Evolutionary conservation across 352 stramenopile species (phyloP).

Genomic region (Phytophthora hibernalis): DNA sequence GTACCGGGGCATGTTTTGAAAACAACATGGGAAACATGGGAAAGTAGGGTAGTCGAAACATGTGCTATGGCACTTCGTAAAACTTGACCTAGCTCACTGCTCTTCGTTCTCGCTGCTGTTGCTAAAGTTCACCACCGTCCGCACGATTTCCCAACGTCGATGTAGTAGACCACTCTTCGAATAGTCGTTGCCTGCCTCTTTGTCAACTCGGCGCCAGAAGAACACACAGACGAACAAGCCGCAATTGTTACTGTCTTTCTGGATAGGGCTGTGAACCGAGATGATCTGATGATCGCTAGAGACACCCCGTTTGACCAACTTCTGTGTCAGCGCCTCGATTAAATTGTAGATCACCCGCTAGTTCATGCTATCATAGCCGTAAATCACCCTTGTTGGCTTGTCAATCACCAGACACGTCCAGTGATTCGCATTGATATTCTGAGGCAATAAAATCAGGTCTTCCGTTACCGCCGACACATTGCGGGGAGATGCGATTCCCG

Average conservation of each 20-base stretch:
- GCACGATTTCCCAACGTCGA: neutral
- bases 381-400: neutral
- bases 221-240: constrained; percentile 11
- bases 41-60: neutral
- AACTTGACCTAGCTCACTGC: neutral
- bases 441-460: constrained; percentile 2
- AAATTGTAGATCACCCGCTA: constrained; percentile 5
- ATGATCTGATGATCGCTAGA: neutral
- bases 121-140: neutral
- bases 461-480: neutral
- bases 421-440: constrained; percentile 12
- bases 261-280: constrained; percentile 4
- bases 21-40: too few species aligned
- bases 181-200: constrained; percentile 3
- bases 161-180: neutral
- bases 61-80: neutral
- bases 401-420: constrained; percentile 9
- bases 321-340: neutral
- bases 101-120: neutral
- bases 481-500: neutral
- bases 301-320: neutral
- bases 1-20: too few species aligned
- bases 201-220: neutral
- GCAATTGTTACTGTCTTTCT: constrained; percentile 8
- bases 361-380: constrained; percentile 14